These are phyloP conservation scores for Lipomyces yarrowii DNA, from an alignment of 1,139 yeast species.

Conservation along the genomic window DNA sequence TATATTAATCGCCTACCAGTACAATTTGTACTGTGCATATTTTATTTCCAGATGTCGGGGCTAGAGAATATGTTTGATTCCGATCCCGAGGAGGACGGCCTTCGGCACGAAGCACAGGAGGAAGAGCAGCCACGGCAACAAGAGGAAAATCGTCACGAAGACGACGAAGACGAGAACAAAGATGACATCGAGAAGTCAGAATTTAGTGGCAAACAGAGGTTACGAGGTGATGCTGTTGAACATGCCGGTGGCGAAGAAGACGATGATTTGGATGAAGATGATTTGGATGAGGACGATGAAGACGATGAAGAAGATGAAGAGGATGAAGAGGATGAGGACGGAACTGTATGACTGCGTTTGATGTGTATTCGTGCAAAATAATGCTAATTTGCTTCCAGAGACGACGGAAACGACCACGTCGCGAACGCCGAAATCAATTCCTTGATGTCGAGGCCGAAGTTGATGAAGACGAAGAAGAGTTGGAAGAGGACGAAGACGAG, in stretches of 20 bases:
- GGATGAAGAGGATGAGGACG: constrained; percentile 36
- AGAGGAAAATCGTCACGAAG: background rate
- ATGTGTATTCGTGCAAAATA: constrained; percentile 32
- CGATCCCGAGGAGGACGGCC: constrained; percentile 28
- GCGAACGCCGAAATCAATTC: constrained; percentile 80
- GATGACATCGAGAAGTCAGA: constrained; percentile 10
- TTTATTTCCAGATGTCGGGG: constrained; percentile 19
- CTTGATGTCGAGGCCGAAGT: constrained; percentile 99
- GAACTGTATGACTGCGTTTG: constrained; percentile 41
- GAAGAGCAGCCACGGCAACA: constrained; percentile 7
- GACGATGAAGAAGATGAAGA: constrained; percentile 35
- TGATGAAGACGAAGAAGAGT: constrained; percentile 96
- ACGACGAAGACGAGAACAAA: constrained; percentile 5
- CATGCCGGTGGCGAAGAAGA: constrained; percentile 36
- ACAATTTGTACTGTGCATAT: background rate
- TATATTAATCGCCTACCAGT: background rate
- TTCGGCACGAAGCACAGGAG: constrained; percentile 18
- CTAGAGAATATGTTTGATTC: constrained; percentile 31
- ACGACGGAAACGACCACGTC: constrained; percentile 67
- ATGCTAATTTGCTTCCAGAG: constrained; percentile 51
- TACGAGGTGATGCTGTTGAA: constrained; percentile 27
- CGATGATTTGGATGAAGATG: constrained; percentile 39
- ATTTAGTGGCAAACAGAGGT: constrained; percentile 3
- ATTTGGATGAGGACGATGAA: constrained; percentile 39
- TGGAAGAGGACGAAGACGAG: constrained; percentile 90